Evolutionary conservation across 2,329 filamentous ascomycete genomes (phyloP), one percentile per base, ranked within the genome.

Genomic region (Epicoccum nigrum): DNA sequence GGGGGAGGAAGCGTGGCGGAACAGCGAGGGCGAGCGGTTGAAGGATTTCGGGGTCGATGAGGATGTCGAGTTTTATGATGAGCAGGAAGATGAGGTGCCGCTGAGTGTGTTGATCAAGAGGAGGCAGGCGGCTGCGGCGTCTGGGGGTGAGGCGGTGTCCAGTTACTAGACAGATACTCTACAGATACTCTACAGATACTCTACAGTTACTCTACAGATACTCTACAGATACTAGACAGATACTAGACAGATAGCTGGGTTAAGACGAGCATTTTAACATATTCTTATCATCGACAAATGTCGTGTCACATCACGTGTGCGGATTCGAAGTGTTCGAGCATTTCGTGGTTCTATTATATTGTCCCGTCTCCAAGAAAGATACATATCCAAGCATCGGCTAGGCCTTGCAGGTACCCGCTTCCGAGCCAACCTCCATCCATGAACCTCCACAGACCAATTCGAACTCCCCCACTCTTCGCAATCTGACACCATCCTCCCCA

Each of bases 11-110:
- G 81, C 77, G 4, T 94, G 89, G 89, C 84, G 80, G 0, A 93
- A 92, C 59, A 80, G 83, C 0, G 89, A 93, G 44, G 90, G 89
- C 1, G 88, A 93, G 65, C 78, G 84, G 27, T 73, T 94, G 41
- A 79, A 82, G 33, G 90, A 94, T 63, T 94, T 86, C 65, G 90
- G 90, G 1, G 89, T 94, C 0, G 90, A 93, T 60, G 88, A 91
- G 63, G 87, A 89, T 12, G 82, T 81, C 0, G 87, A 91, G 55
- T 86, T 86, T 38, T 83, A 84, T 21, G 84, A 86, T 54, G 79
- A 81, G 47, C 83, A 86, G 56, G 79, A 82, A 30, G 84, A 87
- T 35, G 85, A 92, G 61, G 74, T 93, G 12, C 89, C 89, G 0
- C 73, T 93, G 32, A 85, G 83, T 4, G 85, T 90, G 66, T 63